phyloP scores from a whole-genome alignment of 768 basidiomycete genomes.

The Mycena vitilis region DNA sequence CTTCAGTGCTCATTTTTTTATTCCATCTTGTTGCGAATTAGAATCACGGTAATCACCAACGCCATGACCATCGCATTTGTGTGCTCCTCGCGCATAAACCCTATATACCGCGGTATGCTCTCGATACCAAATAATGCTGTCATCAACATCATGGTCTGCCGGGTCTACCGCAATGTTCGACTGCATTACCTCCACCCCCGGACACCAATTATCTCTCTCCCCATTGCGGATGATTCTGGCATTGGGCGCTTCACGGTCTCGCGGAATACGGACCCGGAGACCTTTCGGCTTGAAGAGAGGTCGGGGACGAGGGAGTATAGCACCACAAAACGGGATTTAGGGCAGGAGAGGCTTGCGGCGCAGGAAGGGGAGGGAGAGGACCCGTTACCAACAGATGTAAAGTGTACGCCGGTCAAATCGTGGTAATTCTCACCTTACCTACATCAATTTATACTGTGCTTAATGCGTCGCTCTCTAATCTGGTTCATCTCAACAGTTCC shows the following conservation, averaged over 20 bases:
- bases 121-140: neutral
- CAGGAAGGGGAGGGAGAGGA: no score
- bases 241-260: neutral
- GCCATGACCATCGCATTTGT: neutral
- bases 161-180: neutral
- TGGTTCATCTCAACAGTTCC: no score
- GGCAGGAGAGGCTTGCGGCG: no score
- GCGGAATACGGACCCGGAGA: neutral
- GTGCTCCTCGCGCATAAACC: neutral
- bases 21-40: neutral
- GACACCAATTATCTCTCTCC: neutral
- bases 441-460: no score
- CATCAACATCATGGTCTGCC: neutral
- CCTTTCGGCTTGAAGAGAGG: no score
- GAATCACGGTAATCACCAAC: slow-evolving; percentile 3
- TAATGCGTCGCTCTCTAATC: no score
- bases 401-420: no score
- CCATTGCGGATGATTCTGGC: neutral
- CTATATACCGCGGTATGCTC: slow-evolving; percentile 1
- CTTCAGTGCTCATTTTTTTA: neutral
- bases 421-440: no score
- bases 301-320: no score
- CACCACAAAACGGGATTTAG: no score
- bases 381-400: no score
- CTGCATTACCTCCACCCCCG: neutral